phyloP scores from a whole-genome alignment of 75 land plant species.

The Ceratopteris richardii region DNA sequence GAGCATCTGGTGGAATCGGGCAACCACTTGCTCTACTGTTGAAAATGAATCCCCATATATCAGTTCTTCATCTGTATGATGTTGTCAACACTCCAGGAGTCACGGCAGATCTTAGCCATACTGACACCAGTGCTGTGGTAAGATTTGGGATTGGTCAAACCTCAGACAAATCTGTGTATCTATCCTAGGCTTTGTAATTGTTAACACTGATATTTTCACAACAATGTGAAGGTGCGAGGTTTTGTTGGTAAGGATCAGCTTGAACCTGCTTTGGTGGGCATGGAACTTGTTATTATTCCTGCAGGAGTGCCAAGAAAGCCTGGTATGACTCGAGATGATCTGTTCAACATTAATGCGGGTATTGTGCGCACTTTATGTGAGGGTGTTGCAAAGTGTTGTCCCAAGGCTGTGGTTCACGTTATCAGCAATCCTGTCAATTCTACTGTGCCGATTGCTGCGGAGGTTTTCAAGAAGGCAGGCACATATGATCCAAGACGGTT shows the following conservation, averaged over 20 bases:
- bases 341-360: conserved; percentile 98
- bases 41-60: conserved; percentile 91
- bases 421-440: conserved; percentile 99
- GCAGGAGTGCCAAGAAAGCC: conserved; percentile 98
- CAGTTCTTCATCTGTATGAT: conserved; percentile 93
- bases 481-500: conserved; percentile 82
- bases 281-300: conserved; percentile 95
- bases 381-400: conserved; percentile 79
- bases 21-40: conserved; percentile 80
- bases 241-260: conserved; percentile 77
- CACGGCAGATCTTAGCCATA: conserved; percentile 90
- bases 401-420: conserved; percentile 77
- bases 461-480: conserved; percentile 92
- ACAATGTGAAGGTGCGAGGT: conserved; percentile 68
- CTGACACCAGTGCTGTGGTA: conserved; percentile 96
- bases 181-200: too few species aligned
- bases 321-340: conserved; percentile 96
- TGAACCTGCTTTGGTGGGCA: conserved; percentile 70
- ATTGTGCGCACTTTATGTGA: conserved; percentile 87
- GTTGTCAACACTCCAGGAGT: conserved; percentile 93
- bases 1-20: conserved; percentile 96
- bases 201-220: too few species aligned
- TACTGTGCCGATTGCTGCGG: conserved; percentile 96
- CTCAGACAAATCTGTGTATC: neutral
- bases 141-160: too few species aligned